phyloP scores from a whole-genome alignment of 2,329 filamentous ascomycete species.

The Stagonosporopsis tanaceti region DNA sequence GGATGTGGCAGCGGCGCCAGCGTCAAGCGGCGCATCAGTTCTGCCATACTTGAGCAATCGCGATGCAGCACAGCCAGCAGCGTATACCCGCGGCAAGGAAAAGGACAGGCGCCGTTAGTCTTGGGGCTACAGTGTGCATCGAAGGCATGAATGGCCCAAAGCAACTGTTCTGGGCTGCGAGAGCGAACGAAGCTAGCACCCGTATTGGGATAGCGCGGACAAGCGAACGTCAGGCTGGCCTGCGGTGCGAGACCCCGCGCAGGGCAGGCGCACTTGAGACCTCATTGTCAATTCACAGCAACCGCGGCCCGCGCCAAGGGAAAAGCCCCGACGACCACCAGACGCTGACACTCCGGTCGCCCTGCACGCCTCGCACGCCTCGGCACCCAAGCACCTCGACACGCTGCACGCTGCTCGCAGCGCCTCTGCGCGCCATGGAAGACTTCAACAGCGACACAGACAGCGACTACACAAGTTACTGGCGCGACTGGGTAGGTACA shows the following conservation, averaged over 20 bases:
- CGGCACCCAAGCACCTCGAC: neutral
- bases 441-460: slow-evolving; percentile 98
- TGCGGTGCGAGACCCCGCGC: slow-evolving; percentile 4
- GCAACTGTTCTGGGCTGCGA: neutral
- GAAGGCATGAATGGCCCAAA: neutral
- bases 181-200: neutral
- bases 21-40: no score
- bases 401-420: slow-evolving; percentile 5
- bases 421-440: slow-evolving; percentile 70
- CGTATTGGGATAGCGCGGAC: neutral
- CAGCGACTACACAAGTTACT: slow-evolving; percentile 99
- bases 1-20: no score
- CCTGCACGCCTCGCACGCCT: no score
- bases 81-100: neutral
- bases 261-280: slow-evolving; percentile 2
- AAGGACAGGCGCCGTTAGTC: neutral
- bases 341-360: neutral
- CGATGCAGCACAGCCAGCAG: no score
- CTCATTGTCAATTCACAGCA: slow-evolving; percentile 18
- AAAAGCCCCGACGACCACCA: neutral
- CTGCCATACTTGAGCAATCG: no score
- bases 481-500: slow-evolving; percentile 93
- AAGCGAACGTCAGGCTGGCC: slow-evolving; percentile 7
- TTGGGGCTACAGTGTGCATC: neutral
- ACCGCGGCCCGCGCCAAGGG: slow-evolving; percentile 10